phyloP scores from a whole-genome alignment of 2,329 filamentous ascomycete species.

The Nemania abortiva region DNA sequence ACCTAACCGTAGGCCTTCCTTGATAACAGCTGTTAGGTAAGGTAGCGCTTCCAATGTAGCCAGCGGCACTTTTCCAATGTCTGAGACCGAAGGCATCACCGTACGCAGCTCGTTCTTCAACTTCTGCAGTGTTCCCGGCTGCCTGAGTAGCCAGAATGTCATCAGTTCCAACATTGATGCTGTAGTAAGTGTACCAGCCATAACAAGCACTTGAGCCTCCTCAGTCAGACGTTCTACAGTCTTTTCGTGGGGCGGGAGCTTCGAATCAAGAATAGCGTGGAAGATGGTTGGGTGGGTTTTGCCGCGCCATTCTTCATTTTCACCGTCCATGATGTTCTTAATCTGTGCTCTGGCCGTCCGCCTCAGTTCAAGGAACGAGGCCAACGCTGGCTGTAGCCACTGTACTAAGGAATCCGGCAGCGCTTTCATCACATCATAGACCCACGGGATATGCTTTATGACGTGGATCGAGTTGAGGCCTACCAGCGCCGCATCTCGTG shows the following conservation, averaged over 20 bases:
- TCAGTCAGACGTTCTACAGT: slow-evolving; percentile 21
- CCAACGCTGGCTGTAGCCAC: slow-evolving; percentile 10
- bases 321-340: slow-evolving; percentile 15
- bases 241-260: slow-evolving; percentile 20
- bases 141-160: slow-evolving; percentile 29
- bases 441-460: slow-evolving; percentile 31
- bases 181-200: slow-evolving; percentile 33
- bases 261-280: slow-evolving; percentile 22
- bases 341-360: slow-evolving; percentile 14
- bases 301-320: slow-evolving; percentile 29
- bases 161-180: slow-evolving; percentile 15
- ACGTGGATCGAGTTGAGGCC: slow-evolving; percentile 20
- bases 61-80: slow-evolving; percentile 16
- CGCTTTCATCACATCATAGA: slow-evolving; percentile 21
- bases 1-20: slow-evolving; percentile 25
- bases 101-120: slow-evolving; percentile 28
- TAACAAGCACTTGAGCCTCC: slow-evolving; percentile 24
- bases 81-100: slow-evolving; percentile 21
- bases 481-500: slow-evolving; percentile 18
- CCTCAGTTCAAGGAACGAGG: slow-evolving; percentile 25
- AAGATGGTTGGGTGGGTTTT: slow-evolving; percentile 29
- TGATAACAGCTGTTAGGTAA: slow-evolving; percentile 27
- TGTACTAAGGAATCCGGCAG: slow-evolving; percentile 12
- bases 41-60: slow-evolving; percentile 26
- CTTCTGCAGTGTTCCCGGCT: slow-evolving; percentile 23